Base-by-base conservation (phyloP, 495 filamentous ascomycete genomes). In the Parathielavia hyrcaniae region DNA sequence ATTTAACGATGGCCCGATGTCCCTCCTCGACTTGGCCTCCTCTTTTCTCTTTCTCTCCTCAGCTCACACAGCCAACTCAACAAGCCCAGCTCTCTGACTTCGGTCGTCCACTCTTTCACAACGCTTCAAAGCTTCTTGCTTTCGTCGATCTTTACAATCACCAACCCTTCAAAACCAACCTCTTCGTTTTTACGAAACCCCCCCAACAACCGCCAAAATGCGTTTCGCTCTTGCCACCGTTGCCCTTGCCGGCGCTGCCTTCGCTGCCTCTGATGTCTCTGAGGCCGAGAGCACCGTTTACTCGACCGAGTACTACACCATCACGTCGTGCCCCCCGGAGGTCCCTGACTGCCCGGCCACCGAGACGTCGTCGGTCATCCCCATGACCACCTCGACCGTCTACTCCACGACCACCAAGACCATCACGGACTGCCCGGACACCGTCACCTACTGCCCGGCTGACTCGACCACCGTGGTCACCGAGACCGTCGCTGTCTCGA, bases 71-170 rank as follows among this genome's bases (percentile, higher is more conserved):
- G 74, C 79, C 79, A 77, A 70, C n/a, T n/a, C n/a, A 72, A 66
- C 68, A 71, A 71, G 61, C 70, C 65, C 68, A 67, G 70, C 70
- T 71, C 72, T 68, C 52, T 78, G 78, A 78, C 79, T 78, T 81
- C 75, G 78, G 79, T 81, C 77, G 78, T 81, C 79, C 79, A 82
- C 67, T 81, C 78, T 81, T 81, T 77, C 63, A 67, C 67, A 73
- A 69, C 71, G 63, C 56, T 64, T 62, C 57, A 70, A 69, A 73
- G 67, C 70, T 71, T 72, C 59, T 57, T 67, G 75, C 74, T 79
- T 73, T 49, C 53, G 63, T 64, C 68, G 65, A 54, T 71, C 71
- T 75, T 72, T 75, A 30, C 26, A 2, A 30, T n/a, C 22, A 64
- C 54, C 64, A 66, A 58, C 61, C 58, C 52, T 46, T 32, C 69